Base-by-base conservation (phyloP, 768 basidiomycete species). In the Lyophyllum semitale region DNA sequence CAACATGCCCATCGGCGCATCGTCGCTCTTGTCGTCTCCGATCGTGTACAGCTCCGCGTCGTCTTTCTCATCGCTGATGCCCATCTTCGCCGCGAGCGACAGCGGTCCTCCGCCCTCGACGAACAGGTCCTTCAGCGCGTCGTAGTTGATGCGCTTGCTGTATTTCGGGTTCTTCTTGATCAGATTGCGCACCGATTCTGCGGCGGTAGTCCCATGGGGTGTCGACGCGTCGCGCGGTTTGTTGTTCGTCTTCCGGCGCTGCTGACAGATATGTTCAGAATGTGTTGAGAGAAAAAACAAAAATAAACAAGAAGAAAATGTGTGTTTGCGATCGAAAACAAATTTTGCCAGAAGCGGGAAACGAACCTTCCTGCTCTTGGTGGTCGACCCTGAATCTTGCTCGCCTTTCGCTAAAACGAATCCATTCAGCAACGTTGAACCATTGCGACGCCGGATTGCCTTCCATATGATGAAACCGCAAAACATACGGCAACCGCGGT, bases 101-200 rank as follows among this genome's bases (percentile, higher is more conserved):
- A 71, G 63, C 32, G 63, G 53, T 8, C 69, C 67, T 33, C 68
- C 71, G 53, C 65, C 71, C 63, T 84, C 83, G 26, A 81, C 74
- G 67, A 95, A 92, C 11, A 96, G 79, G 53, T 84, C 83, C 61
- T 90, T 88, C 50, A 95, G 82, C 0, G 91, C 93, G 61, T 91
- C 89, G 68, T 96, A 97, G 68, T 97, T 97, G 73, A 96, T 95
- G 48, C 93, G 85, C 66, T 92, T 92, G 72, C 91, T 93, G 71
- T 95, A 94, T 65, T 85, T 89, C 22, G 86, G 81, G 59, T 89
- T 93, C 73, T 93, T 92, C 76, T 89, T 88, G 63, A 94, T 77
- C 32, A 95, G 78, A 55, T 85, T 86, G 33, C 81, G 81, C 22
- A 91, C 89, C 0, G 89, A 85, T 63, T 93, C 91, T 18, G 88